These are phyloP conservation scores for Penicillium decumbens DNA, from an alignment of 2,329 filamentous ascomycete species.

Conservation along the genomic window DNA sequence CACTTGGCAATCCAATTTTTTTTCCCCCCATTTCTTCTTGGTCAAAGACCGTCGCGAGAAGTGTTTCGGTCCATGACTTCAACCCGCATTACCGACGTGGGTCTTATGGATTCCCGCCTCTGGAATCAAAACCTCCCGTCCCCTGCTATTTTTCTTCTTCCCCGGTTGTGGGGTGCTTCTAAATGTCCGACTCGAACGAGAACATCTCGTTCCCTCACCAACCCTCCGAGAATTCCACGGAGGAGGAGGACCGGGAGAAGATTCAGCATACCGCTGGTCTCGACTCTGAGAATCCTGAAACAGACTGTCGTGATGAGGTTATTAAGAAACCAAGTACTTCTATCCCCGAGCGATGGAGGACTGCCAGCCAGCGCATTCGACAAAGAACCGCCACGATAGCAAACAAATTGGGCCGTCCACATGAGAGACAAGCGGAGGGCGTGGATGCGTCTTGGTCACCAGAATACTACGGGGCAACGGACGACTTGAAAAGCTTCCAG, in stretches of 20 bases:
- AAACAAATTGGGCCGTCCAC: slow-evolving; percentile 21
- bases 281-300: not conserved
- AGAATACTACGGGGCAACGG: slow-evolving; percentile 22
- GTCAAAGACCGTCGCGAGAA: not conserved
- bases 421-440: slow-evolving; percentile 21
- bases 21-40: not conserved
- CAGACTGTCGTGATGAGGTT: not conserved
- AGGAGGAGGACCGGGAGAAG: not conserved
- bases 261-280: not conserved
- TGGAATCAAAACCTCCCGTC: not conserved
- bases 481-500: slow-evolving; percentile 18
- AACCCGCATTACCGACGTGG: slow-evolving; percentile 20
- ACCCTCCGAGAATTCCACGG: slow-evolving; percentile 2
- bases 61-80: slow-evolving; percentile 16
- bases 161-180: slow-evolving; percentile 10
- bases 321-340: slow-evolving; percentile 9
- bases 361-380: slow-evolving; percentile 19
- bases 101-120: slow-evolving; percentile 8
- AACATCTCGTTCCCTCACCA: slow-evolving; percentile 5
- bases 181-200: slow-evolving; percentile 14
- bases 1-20: not conserved
- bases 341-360: slow-evolving; percentile 17
- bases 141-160: not conserved
- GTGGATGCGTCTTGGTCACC: slow-evolving; percentile 19
- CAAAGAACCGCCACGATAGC: slow-evolving; percentile 18